Evolutionary conservation across 352 stramenopile species (phyloP).

Genomic region (Pythium myriotylum): DNA sequence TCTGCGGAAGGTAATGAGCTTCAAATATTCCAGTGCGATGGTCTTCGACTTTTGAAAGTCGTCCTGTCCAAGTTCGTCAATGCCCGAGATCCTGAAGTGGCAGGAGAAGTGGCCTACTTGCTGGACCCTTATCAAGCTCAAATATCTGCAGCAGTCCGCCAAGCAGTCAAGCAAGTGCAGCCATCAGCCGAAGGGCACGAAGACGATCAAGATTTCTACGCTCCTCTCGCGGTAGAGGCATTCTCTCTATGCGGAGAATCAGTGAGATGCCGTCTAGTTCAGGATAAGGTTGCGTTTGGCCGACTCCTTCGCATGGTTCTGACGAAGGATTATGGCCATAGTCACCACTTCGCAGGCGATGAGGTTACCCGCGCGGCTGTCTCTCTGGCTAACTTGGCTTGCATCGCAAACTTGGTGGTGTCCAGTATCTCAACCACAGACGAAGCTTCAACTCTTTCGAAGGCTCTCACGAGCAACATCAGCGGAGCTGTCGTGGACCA

Average conservation of each 20-base stretch:
- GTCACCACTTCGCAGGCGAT: conserved; percentile 57
- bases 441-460: conserved; percentile 43
- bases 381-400: conserved; percentile 64
- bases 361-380: conserved; percentile 56
- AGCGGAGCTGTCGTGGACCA: conserved; percentile 18
- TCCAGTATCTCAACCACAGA: conserved; percentile 42
- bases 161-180: conserved; percentile 64
- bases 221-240: conserved; percentile 68
- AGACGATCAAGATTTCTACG: conserved; percentile 50
- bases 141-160: conserved; percentile 76
- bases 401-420: conserved; percentile 55
- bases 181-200: conserved; percentile 14
- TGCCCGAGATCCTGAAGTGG: conserved; percentile 71
- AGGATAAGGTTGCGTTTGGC: conserved; percentile 73
- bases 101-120: conserved; percentile 51
- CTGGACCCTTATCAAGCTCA: conserved; percentile 86
- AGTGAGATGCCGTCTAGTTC: conserved; percentile 53
- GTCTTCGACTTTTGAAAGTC: conserved; percentile 67
- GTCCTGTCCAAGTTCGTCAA: conserved; percentile 61
- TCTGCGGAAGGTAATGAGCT: conserved; percentile 75
- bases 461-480: conserved; percentile 58
- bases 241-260: conserved; percentile 60
- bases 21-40: conserved; percentile 76
- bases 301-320: conserved; percentile 66
- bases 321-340: conserved; percentile 63